Evolutionary conservation across 805 yeast genomes (phyloP), one percentile per base, ranked within the genome.

Genomic region (Ogataea pilisensis): DNA sequence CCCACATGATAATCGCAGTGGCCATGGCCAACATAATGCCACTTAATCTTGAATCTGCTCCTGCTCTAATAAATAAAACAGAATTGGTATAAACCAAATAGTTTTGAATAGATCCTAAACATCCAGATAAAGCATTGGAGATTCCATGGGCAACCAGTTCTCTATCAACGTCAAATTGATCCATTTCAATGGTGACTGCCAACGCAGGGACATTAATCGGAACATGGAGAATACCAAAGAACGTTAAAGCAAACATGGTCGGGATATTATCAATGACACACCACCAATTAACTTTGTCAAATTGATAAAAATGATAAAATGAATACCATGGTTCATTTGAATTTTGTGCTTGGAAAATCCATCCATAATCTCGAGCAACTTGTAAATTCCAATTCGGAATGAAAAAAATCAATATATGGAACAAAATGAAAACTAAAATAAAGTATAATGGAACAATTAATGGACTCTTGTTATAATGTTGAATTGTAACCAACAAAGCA

Each of bases 121-220:
- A 46, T 1, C 98, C 99, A 35, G 95, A 83, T 6, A 93, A 52
- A 9, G 84, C 80, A 58, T 93, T 93, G 5, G 96, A 86, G 45
- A 83, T 74, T 3, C 99, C 99, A 64, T 93, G 99, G 0, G 97
- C 97, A 25, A 91, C 82, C 43, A 93, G 73, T 64, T 93, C 99
- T 43, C 90, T 73, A 61, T 93, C 95, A 31, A 93, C 95, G 58
- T 90, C 95, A 50, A 85, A 78, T 42, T 82, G 81, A 61, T 85
- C 93, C 75, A 85, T 82, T 3, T 87, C 86, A 1, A 87, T 75
- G 5, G 95, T 84, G 14, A 90, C 93, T 0, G 98, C 97, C 35
- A 93, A 70, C 0, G 99, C 98, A 1, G 99, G 99, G 12, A 93
- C 97, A 59, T 93, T 93, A 45, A 93, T 93, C 4, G 99, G 99